These are phyloP conservation scores for Pisolithus tinctorius DNA, from an alignment of 768 basidiomycete genomes.

Conservation along the genomic window DNA sequence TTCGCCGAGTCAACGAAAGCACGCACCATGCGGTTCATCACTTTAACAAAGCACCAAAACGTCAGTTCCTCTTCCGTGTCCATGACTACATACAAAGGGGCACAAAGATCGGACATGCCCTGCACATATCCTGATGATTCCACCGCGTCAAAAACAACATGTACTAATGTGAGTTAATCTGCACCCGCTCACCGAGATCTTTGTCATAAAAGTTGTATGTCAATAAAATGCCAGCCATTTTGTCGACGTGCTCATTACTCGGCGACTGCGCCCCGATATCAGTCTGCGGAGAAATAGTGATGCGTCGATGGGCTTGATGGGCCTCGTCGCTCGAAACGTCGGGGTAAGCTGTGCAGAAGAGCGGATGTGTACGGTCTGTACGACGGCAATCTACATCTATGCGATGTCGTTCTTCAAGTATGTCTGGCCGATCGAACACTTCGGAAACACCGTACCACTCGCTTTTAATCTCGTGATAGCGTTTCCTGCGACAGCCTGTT, in stretches of 20 bases:
- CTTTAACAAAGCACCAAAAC: conserved; percentile 93
- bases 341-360: conserved; percentile 56
- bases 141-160: neutral
- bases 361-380: conserved; percentile 89
- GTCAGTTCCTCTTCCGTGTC: conserved; percentile 83
- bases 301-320: conserved; percentile 39
- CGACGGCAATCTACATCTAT: conserved; percentile 96
- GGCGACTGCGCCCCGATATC: conserved; percentile 86
- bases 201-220: conserved; percentile 91
- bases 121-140: conserved; percentile 83
- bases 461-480: conserved; percentile 64
- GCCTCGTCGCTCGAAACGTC: conserved; percentile 41
- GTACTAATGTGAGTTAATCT: neutral
- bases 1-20: neutral
- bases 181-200: conserved; percentile 59
- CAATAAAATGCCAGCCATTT: conserved; percentile 77
- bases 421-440: conserved; percentile 72
- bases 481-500: conserved; percentile 37
- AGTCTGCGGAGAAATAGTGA: conserved; percentile 64
- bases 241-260: conserved; percentile 86
- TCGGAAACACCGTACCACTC: conserved; percentile 83
- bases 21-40: conserved; percentile 93
- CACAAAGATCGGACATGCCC: conserved; percentile 96
- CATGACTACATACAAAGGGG: conserved; percentile 90
- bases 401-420: conserved; percentile 86